Percentiles rank a stretch among this genome's conserved stretches.
Evolutionary conservation across 768 basidiomycete genomes (phyloP).

Genomic region (Candolleomyces eurysporus): DNA sequence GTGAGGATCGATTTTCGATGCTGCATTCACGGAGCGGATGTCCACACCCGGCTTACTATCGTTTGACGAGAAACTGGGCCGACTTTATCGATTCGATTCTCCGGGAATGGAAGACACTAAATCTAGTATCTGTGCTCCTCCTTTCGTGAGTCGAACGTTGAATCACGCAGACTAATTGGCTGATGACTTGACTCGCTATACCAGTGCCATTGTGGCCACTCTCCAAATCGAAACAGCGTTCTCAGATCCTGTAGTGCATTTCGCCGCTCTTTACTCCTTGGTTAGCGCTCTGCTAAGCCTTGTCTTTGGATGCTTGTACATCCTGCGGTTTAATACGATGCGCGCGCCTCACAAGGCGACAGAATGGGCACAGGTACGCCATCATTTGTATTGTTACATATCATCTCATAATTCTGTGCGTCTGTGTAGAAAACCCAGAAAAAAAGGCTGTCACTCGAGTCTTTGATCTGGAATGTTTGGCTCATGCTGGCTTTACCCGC

Average conservation of each 20-base stretch:
- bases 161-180: no score
- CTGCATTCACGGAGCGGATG: constrained; percentile 4
- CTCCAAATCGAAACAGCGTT: constrained; percentile 40
- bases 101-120: constrained; percentile 36
- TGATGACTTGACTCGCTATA: no score
- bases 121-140: constrained; percentile 32
- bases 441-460: constrained; percentile 15
- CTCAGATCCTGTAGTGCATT: constrained; percentile 53
- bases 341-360: constrained; percentile 61
- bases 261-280: constrained; percentile 54
- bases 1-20: constrained; percentile 17
- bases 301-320: constrained; percentile 62
- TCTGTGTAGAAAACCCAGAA: constrained; percentile 53
- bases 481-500: constrained; percentile 64
- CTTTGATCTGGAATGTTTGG: constrained; percentile 61
- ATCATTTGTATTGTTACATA: no score
- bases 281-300: constrained; percentile 61
- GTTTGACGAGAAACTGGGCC: constrained; percentile 26
- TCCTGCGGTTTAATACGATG: constrained; percentile 64
- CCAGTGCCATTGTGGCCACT: constrained; percentile 33
- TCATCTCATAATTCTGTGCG: no score
- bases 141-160: constrained; percentile 21
- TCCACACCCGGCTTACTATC: constrained; percentile 3
- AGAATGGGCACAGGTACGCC: constrained; percentile 55
- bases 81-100: constrained; percentile 27